Percentiles rank a stretch among this genome's conserved stretches.
Evolutionary conservation across 2,329 filamentous ascomycete genomes (phyloP).

Genomic region (Diaporthe citrichinensis): DNA sequence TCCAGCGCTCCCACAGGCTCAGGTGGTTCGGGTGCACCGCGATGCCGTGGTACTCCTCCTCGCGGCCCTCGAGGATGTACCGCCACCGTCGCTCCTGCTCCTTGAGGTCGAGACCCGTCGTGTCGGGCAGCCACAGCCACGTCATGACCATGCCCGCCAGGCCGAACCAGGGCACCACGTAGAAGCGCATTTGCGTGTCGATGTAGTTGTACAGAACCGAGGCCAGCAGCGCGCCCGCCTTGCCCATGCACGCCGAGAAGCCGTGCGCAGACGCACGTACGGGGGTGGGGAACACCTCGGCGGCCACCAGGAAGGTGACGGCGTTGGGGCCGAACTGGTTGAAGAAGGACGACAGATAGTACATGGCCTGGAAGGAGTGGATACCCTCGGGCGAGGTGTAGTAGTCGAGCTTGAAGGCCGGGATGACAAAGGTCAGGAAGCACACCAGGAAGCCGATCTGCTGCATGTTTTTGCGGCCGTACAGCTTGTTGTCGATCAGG

Average conservation of each 20-base stretch:
- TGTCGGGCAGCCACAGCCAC: constrained; percentile 91
- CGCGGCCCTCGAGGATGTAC: constrained; percentile 84
- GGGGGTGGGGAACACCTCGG: constrained; percentile 95
- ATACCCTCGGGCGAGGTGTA: constrained; percentile 81
- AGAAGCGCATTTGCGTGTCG: constrained; percentile 85
- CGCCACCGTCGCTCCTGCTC: constrained; percentile 96
- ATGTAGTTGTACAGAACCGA: constrained; percentile 97
- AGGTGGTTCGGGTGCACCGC: constrained; percentile 92
- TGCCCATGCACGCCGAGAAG: constrained; percentile 92
- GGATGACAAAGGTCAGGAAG: constrained; percentile 94
- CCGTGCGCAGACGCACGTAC: constrained; percentile 95
- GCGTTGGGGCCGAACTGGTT: constrained; percentile 98
- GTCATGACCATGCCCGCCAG: constrained; percentile 88
- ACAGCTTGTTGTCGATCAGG: constrained; percentile 95
- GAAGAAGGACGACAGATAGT: constrained; percentile 98
- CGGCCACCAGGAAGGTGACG: constrained; percentile 95
- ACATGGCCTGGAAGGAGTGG: constrained; percentile 96
- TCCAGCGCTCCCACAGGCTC: constrained; percentile 87
- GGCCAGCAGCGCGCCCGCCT: constrained; percentile 88
- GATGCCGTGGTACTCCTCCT: constrained; percentile 90
- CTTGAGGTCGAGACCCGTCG: constrained; percentile 95
- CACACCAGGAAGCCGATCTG: constrained; percentile 93
- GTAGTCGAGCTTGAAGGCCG: constrained; percentile 89
- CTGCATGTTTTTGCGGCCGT: constrained; percentile 97
- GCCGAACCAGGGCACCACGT: constrained; percentile 96